These are phyloP conservation scores for Saccharomyces hybrid DNA, from an alignment of 1,139 yeast genomes.

Conservation along the genomic window DNA sequence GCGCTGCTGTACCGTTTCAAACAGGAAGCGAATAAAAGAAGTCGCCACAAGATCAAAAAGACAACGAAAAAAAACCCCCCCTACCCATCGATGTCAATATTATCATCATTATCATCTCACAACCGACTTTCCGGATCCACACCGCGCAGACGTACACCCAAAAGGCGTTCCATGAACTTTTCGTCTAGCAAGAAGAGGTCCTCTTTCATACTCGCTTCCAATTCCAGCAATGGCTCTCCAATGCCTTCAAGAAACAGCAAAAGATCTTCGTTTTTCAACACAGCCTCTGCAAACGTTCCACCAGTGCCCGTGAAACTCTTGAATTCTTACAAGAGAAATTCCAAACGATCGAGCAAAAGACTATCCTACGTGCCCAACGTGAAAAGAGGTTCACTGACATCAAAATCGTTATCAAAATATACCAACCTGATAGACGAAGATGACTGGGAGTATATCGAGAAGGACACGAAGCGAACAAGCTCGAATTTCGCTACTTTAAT, in stretches of 20 bases:
- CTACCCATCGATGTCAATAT: background rate
- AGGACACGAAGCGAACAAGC: conserved; percentile 66
- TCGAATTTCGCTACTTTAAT: conserved; percentile 71
- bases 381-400: conserved; percentile 63
- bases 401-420: conserved; percentile 55
- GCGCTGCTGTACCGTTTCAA: conserved; percentile 45
- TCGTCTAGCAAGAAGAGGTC: background rate
- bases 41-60: conserved; percentile 21
- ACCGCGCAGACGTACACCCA: conserved; percentile 3
- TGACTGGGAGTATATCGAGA: conserved; percentile 61
- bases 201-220: background rate
- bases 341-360: conserved; percentile 33
- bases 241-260: conserved; percentile 25
- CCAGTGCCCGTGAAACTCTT: background rate
- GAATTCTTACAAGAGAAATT: conserved; percentile 6
- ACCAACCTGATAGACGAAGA: conserved; percentile 54
- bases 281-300: conserved; percentile 6
- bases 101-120: background rate
- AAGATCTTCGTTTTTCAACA: conserved; percentile 16
- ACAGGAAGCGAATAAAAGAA: conserved; percentile 26
- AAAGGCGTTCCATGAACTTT: conserved; percentile 20
- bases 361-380: conserved; percentile 34
- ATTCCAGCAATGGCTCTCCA: conserved; percentile 20
- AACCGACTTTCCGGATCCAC: background rate
- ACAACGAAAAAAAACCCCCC: conserved; percentile 4